A percentile compares a stretch with the other conserved stretches of the same genome.
Evolutionary conservation across 129 eudicot species (phyloP).

Genomic region (Flaveria linearis): DNA sequence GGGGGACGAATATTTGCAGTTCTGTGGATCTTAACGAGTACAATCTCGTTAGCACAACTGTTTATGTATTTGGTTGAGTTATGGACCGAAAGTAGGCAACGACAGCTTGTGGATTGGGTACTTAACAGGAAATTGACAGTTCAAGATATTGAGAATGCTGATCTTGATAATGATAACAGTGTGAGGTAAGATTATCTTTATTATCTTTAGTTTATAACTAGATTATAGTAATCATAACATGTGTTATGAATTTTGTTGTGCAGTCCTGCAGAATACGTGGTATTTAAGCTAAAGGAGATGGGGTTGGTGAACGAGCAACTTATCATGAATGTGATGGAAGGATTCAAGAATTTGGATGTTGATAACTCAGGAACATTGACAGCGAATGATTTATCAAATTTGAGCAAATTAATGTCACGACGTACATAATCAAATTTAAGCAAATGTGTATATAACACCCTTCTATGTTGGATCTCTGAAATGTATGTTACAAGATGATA

Average conservation of each 20-base stretch:
- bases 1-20: slow-evolving; percentile 73
- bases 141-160: slow-evolving; percentile 73
- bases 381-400: slow-evolving; percentile 39
- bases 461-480: neutral
- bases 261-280: slow-evolving; percentile 69
- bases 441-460: neutral
- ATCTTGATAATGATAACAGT: slow-evolving; percentile 66
- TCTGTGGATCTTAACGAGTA: slow-evolving; percentile 67
- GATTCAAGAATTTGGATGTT: slow-evolving; percentile 57
- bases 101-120: slow-evolving; percentile 65
- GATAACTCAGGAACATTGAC: slow-evolving; percentile 81
- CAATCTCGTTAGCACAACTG: slow-evolving; percentile 67
- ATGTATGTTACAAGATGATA: no score
- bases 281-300: slow-evolving; percentile 81
- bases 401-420: slow-evolving; percentile 7
- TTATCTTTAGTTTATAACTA: neutral
- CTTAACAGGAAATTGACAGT: slow-evolving; percentile 56
- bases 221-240: no score
- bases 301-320: slow-evolving; percentile 69
- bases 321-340: slow-evolving; percentile 53
- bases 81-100: slow-evolving; percentile 61
- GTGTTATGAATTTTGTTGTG: slow-evolving; percentile 19
- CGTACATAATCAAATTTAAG: neutral
- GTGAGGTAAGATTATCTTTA: slow-evolving; percentile 61
- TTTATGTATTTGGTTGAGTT: slow-evolving; percentile 62